These are phyloP conservation scores for Fragaria vesca DNA, from an alignment of 306 rosid species.

Conservation along the genomic window DNA sequence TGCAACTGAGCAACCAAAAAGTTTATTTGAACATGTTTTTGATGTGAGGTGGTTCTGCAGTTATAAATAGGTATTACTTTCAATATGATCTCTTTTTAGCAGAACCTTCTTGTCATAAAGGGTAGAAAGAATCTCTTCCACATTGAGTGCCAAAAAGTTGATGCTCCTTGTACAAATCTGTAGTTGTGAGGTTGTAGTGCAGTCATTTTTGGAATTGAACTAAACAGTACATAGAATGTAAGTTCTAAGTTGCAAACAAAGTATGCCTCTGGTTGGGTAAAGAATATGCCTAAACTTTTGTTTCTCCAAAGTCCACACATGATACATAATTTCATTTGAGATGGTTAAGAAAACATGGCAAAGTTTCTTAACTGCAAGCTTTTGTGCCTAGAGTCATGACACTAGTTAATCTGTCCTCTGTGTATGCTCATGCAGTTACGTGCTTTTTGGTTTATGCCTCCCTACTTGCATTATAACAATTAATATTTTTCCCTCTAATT, in stretches of 20 bases:
- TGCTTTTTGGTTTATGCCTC: not conserved
- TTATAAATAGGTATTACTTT: not conserved
- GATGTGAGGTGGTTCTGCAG: not conserved
- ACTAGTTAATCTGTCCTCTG: not conserved
- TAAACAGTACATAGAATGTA: not conserved
- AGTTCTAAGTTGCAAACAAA: not conserved
- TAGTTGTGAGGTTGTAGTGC: not conserved
- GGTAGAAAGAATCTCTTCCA: not conserved
- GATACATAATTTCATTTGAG: not conserved
- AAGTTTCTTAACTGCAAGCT: not conserved
- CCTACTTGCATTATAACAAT: not conserved
- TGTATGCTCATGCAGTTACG: not conserved
- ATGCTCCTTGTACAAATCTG: not conserved
- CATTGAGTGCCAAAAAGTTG: not conserved
- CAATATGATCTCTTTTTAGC: not conserved
- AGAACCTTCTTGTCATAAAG: not conserved
- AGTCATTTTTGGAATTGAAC: not conserved
- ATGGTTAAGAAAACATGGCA: not conserved
- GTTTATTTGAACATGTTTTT: not conserved
- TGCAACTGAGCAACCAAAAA: not conserved
- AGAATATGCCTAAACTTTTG: not conserved
- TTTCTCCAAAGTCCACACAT: not conserved
- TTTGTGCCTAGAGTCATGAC: not conserved
- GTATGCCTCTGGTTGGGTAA: not conserved
- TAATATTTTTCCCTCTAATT: not conserved